phyloP scores from a whole-genome alignment of 2,329 filamentous ascomycete species.

The Mycosphaerella sp. region DNA sequence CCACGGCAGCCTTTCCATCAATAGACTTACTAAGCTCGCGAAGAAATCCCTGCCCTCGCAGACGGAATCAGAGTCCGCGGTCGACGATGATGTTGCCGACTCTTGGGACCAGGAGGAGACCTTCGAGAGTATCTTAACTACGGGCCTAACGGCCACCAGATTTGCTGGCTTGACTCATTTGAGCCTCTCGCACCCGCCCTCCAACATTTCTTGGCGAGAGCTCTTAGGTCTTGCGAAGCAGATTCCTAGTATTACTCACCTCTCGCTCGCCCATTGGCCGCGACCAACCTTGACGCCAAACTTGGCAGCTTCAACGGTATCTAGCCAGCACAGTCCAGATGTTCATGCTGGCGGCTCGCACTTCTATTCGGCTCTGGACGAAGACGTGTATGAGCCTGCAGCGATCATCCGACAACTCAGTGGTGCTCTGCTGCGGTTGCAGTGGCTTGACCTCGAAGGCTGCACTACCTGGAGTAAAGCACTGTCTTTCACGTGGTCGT shows the following conservation, averaged over 20 bases:
- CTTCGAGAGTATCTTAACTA: constrained; percentile 22
- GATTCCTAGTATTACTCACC: constrained; percentile 53
- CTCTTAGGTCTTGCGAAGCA: constrained; percentile 50
- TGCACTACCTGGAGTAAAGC: constrained; percentile 52
- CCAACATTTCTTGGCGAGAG: constrained; percentile 49
- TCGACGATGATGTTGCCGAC: constrained; percentile 32
- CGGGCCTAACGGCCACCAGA: constrained; percentile 30
- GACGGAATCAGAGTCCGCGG: not conserved
- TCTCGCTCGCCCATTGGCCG: constrained; percentile 59
- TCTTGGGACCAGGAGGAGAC: constrained; percentile 43
- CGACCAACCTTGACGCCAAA: constrained; percentile 53
- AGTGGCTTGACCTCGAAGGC: constrained; percentile 58
- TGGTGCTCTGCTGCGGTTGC: constrained; percentile 51
- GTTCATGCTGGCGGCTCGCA: constrained; percentile 48
- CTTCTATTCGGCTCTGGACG: constrained; percentile 48
- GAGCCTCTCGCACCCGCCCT: constrained; percentile 50
- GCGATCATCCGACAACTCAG: constrained; percentile 53
- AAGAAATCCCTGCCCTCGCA: constrained; percentile 25
- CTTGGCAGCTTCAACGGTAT: constrained; percentile 42
- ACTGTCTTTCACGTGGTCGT: constrained; percentile 30
- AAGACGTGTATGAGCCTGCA: constrained; percentile 52
- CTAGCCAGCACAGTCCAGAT: constrained; percentile 37
- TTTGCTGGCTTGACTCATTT: constrained; percentile 53
- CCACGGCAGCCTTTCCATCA: constrained; percentile 42
- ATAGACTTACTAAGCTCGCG: constrained; percentile 37